Evolutionary conservation across 2,329 filamentous ascomycete species (phyloP), one percentile per base, ranked within the genome.

Genomic region (Phialophora tarda): DNA sequence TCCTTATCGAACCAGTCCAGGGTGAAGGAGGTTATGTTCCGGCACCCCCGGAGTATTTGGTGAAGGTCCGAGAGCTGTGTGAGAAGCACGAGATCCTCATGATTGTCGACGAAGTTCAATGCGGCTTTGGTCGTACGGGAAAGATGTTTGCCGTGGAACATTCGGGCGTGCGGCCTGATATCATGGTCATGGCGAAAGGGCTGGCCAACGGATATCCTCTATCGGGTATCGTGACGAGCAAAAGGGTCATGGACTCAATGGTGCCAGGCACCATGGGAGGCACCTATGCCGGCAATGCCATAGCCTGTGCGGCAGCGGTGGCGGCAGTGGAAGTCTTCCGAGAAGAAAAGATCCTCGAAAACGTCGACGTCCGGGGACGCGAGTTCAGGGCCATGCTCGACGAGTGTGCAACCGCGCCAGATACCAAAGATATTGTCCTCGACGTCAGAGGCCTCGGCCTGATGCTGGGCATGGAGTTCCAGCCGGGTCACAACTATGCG

Each of bases 81-180:
- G 34, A 41, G 34, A 41, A 41, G 17, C 14, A 41, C 34, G 34
- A 41, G 34, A 41, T 41, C 14, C 34, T 41, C 14, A 41, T 51
- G 48, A 51, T 51, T 51, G 78, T 94, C 0, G 92, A 95, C 73
- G 77, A 79, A 56, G 79, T 87, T 59, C 87, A 87, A 84, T 84
- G 82, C 66, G 86, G 86, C 1, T 84, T 85, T 78, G 86, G 86
- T 10, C 81, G 86, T 6, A 81, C 79, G 17, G 86, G 85, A 1
- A 83, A 82, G 1, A 73, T 86, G 2, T 85, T 88, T 70, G 86
- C 84, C 6, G 88, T 85, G 84, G 81, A 88, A 68, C 81, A 86
- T 57, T 83, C 87, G 64, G 81, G 75, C n/a, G 80, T 88, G 1
- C 79, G 82, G 0, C 86, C 86, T 0, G 86, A 88, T 71, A 82